phyloP scores from a whole-genome alignment of 2,329 filamentous ascomycete species.

The Colletotrichum sp. region DNA sequence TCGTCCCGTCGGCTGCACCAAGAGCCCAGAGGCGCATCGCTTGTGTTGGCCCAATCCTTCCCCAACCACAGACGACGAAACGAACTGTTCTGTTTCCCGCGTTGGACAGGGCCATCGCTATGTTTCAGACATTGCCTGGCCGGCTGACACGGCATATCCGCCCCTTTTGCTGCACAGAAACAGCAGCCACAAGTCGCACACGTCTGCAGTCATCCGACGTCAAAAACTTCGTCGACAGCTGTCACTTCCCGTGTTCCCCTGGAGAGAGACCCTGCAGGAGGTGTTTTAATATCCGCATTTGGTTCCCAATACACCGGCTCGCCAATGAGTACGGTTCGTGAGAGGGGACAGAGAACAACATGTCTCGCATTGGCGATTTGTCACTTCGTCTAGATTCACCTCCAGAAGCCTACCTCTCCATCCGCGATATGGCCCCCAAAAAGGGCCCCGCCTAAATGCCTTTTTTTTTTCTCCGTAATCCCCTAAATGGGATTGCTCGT shows the following conservation, averaged over 20 bases:
- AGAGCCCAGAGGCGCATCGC: not conserved
- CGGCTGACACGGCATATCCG: slow-evolving; percentile 1
- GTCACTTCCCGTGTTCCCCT: not conserved
- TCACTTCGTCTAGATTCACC: not conserved
- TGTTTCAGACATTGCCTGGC: slow-evolving; percentile 4
- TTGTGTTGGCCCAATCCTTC: not conserved
- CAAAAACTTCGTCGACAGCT: slow-evolving; percentile 7
- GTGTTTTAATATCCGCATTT: slow-evolving; percentile 3
- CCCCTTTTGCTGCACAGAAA: not conserved
- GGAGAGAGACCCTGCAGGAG: slow-evolving; percentile 4
- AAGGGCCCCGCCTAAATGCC: not conserved
- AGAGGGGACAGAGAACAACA: not conserved
- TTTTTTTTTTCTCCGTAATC: not conserved
- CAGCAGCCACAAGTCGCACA: not conserved
- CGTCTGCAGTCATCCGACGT: slow-evolving; percentile 12
- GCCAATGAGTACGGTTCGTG: not conserved
- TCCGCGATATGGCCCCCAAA: not conserved
- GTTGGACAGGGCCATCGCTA: not conserved
- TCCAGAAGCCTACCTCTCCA: not conserved
- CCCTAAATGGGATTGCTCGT: not conserved
- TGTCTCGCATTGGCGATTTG: not conserved
- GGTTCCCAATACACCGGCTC: not conserved
- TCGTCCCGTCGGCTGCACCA: not conserved
- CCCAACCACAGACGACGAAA: not conserved
- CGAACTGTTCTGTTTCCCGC: not conserved